Conservation (phyloP, 805 yeast species). For the Debaryomyces maramus region DNA sequence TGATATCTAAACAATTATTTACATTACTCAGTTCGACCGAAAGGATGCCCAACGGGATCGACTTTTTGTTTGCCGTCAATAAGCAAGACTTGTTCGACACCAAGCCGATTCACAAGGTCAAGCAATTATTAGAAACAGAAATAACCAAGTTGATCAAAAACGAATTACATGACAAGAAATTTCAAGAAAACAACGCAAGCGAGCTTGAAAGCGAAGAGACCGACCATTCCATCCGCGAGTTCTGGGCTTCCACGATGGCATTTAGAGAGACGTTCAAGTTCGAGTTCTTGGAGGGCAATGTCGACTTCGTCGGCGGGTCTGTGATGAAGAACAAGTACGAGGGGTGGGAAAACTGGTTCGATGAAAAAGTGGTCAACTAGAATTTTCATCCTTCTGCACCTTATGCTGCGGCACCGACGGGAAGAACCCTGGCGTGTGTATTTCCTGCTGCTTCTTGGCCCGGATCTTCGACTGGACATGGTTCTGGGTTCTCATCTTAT, state of each 20-base stretch:
- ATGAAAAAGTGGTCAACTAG: slow-evolving; percentile 63
- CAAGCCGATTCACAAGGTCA: slow-evolving; percentile 64
- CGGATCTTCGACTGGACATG: slow-evolving; percentile 33
- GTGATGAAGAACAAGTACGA: slow-evolving; percentile 55
- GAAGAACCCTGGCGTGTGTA: slow-evolving; percentile 38
- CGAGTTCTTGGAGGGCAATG: slow-evolving; percentile 67
- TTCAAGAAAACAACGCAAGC: slow-evolving; percentile 30
- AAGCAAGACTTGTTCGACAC: slow-evolving; percentile 85
- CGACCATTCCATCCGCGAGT: slow-evolving; percentile 32
- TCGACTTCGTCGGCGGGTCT: slow-evolving; percentile 73
- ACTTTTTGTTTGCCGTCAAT: slow-evolving; percentile 76
- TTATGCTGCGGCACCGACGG: slow-evolving; percentile 31
- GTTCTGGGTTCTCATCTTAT: slow-evolving; percentile 38
- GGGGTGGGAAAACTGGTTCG: slow-evolving; percentile 77
- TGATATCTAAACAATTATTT: slow-evolving; percentile 60
- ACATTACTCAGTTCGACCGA: slow-evolving; percentile 65
- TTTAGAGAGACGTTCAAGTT: slow-evolving; percentile 53
- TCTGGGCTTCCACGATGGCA: slow-evolving; percentile 43
- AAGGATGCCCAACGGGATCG: slow-evolving; percentile 64
- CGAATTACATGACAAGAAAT: slow-evolving; percentile 31
- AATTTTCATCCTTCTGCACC: not conserved
- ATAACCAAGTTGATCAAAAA: slow-evolving; percentile 53
- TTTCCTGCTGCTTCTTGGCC: slow-evolving; percentile 28
- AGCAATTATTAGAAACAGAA: slow-evolving; percentile 60
- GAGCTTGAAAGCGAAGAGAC: slow-evolving; percentile 45